These are phyloP conservation scores for Erysimum pusillum DNA, from an alignment of 441 rosid genomes.

Conservation along the genomic window DNA sequence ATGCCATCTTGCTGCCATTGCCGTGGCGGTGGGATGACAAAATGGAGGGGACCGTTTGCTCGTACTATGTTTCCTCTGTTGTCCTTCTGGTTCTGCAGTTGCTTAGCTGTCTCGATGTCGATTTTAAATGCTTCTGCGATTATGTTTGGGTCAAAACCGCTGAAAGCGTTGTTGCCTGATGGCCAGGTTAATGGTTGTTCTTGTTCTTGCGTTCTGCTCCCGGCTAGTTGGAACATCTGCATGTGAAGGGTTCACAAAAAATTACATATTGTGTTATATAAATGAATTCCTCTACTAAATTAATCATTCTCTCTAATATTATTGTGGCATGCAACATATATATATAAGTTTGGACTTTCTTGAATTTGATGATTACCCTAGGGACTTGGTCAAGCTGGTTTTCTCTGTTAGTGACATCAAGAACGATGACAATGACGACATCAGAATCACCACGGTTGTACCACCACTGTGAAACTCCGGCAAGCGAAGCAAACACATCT, in stretches of 20 bases:
- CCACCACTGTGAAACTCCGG: constrained; percentile 74
- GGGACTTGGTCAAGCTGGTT: constrained; percentile 76
- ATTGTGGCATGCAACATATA: constrained; percentile 21
- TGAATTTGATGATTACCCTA: constrained; percentile 50
- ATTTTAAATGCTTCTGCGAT: constrained; percentile 52
- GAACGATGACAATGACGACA: constrained; percentile 55
- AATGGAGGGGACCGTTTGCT: constrained; percentile 44
- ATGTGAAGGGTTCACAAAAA: constrained; percentile 6
- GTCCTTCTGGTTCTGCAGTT: constrained; percentile 44
- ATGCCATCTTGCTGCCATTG: constrained; percentile 19
- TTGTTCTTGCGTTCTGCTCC: constrained; percentile 48
- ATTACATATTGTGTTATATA: background rate
- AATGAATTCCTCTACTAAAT: no score
- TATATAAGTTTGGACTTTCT: background rate
- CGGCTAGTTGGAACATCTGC: constrained; percentile 65
- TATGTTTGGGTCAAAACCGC: constrained; percentile 47
- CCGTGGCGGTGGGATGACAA: constrained; percentile 30
- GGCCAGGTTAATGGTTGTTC: constrained; percentile 38
- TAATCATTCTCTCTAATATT: background rate
- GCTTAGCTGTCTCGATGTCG: constrained; percentile 48
- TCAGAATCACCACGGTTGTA: constrained; percentile 67
- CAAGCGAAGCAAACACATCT: constrained; percentile 64
- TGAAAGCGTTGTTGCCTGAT: constrained; percentile 51
- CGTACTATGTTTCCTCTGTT: constrained; percentile 59
- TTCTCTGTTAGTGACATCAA: constrained; percentile 58